Percentiles rank a stretch among this genome's conserved stretches.
Evolutionary conservation across 176 grass and related monocot genomes (phyloP).

Genomic region (Alloteropsis semialata): DNA sequence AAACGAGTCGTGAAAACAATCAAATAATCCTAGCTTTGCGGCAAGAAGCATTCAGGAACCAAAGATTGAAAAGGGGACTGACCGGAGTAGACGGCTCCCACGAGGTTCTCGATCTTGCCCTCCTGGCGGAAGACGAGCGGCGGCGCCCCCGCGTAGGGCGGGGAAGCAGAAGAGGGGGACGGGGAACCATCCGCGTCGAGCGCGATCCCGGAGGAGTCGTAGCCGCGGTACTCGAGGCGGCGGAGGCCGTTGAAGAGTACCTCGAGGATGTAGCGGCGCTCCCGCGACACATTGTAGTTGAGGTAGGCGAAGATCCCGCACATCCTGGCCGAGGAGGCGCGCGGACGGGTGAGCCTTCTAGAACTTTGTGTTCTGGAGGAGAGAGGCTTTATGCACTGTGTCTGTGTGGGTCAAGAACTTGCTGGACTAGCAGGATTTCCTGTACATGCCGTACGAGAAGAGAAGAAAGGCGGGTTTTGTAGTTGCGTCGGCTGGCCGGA

Average conservation of each 20-base stretch:
- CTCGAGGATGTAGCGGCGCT: slow-evolving; percentile 75
- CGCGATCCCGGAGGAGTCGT: slow-evolving; percentile 66
- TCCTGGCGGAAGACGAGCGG: slow-evolving; percentile 90
- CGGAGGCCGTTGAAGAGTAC: slow-evolving; percentile 81
- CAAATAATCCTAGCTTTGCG: not conserved
- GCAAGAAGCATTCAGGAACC: not conserved
- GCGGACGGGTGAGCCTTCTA: not conserved
- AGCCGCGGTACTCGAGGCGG: slow-evolving; percentile 81
- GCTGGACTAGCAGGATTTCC: not conserved
- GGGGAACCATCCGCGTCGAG: slow-evolving; percentile 36
- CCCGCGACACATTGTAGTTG: slow-evolving; percentile 71
- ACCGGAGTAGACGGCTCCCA: slow-evolving; percentile 87
- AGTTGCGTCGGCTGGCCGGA: not conserved
- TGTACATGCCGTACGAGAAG: not conserved
- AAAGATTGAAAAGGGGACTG: slow-evolving; percentile 14
- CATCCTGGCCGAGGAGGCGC: not conserved
- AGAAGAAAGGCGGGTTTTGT: not conserved
- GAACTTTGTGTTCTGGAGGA: not conserved
- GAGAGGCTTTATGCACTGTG: not conserved
- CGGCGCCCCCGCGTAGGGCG: slow-evolving; percentile 32
- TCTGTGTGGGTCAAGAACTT: not conserved
- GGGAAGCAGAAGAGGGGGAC: not conserved
- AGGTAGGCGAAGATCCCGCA: slow-evolving; percentile 67
- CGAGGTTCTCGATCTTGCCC: slow-evolving; percentile 97
- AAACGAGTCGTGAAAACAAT: not conserved